Conservation (phyloP, 257 asterid species). For the Parsonsia alboflavescens region DNA sequence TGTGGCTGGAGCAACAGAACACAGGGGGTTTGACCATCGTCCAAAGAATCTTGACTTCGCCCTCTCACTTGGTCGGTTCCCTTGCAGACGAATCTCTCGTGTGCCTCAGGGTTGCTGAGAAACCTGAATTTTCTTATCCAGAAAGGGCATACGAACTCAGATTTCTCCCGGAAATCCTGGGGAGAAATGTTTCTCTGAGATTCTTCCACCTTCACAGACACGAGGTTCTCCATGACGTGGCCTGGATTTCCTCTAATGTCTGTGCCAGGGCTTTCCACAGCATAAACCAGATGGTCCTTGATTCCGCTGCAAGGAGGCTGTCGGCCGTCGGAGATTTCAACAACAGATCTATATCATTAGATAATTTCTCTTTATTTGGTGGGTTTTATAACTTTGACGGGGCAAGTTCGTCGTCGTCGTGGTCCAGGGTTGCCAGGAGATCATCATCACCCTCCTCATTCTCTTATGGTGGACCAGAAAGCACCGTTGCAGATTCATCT, state of each 20-base stretch:
- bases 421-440: too few species aligned
- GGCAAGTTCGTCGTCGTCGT: too few species aligned
- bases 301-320: not conserved
- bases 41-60: slow-evolving; percentile 26
- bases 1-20: slow-evolving; percentile 48
- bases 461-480: too few species aligned
- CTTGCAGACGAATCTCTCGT: slow-evolving; percentile 34
- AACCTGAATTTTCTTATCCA: slow-evolving; percentile 12
- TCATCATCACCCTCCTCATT: too few species aligned
- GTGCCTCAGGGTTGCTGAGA: slow-evolving; percentile 40
- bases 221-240: slow-evolving; percentile 26
- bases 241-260: slow-evolving; percentile 20
- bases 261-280: slow-evolving; percentile 48
- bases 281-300: slow-evolving; percentile 11
- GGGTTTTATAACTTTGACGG: too few species aligned
- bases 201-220: slow-evolving; percentile 38
- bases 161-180: slow-evolving; percentile 26
- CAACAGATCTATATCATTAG: too few species aligned
- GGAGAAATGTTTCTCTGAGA: slow-evolving; percentile 14
- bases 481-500: too few species aligned
- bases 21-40: slow-evolving; percentile 21
- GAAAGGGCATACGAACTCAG: not conserved
- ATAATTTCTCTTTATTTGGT: too few species aligned
- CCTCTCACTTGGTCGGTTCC: slow-evolving; percentile 23
- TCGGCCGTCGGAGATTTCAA: too few species aligned